Base-by-base conservation (phyloP, 352 stramenopile genomes). In the Pythium sukuiense region DNA sequence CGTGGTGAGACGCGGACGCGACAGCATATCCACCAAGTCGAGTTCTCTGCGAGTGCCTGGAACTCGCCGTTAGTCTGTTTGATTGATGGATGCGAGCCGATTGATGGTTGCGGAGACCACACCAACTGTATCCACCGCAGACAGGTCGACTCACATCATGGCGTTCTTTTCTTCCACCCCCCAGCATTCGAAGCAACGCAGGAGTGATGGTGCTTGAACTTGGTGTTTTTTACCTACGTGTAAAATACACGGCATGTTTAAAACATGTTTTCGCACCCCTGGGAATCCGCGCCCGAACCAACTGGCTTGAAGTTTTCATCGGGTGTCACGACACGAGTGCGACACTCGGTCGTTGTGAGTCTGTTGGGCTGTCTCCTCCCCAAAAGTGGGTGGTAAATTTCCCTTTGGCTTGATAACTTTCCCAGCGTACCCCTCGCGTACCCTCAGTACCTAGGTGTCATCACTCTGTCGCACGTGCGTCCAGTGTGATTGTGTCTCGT, bases 151-250 rank as follows among this genome's bases (percentile, higher is more conserved):
- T 52, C n/a, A 13, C 20, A 48, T 48, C 39, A 48, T 48, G 13
- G 39, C 8, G 39, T 48, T 48, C 39, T 48, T 48, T 48, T 48
- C 14, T 48, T 48, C 39, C 39, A 43, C 35, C 12, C 12, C 35
- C 7, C 7, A 27, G 43, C 20, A 24, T 24, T 7, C 48, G 48
- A 55, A 55, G 48, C 24, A 8, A 55, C 24, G 14, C 48, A 16
- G 33, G n/a, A 55, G 48, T 55, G 48, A 55, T 55, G 48, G 48
- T 55, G 14, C 48, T 55, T 55, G 48, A 55, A 55, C 26, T 55
- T 55, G 26, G 24, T 55, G 48, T 55, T 55, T 55, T 24, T 8
- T 26, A 52, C 45, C 8, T 9, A 20, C 16, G 14, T 48, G 39
- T 48, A 48, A 24, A 0, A 24, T 48, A 48, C 39, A 9, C 20